Evolutionary conservation across 2,329 filamentous ascomycete genomes (phyloP), one percentile per base, ranked within the genome.

Genomic region (Zymoseptoria tritici): DNA sequence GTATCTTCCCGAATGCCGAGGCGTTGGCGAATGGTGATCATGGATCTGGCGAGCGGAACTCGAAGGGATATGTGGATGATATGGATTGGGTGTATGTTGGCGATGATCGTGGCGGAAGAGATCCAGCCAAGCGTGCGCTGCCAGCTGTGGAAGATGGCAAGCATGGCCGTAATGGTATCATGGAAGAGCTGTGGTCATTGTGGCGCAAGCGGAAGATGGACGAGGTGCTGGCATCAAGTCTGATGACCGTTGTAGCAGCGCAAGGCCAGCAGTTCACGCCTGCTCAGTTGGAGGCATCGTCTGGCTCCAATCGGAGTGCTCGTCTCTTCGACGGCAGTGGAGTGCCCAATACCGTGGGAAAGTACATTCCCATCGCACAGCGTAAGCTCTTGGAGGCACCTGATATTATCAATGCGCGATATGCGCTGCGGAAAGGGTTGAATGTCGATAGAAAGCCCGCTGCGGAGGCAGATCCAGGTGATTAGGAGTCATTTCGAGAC

Each of bases 151-250:
- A 77, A 9, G 79, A 81, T 60, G 76, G 81, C 64, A 87, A 88
- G 72, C 87, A 85, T 68, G 88, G 87, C 0, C 73, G 81, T 56
- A 79, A 81, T 63, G 85, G 87, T 26, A 78, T 93, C 42, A 81
- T 91, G 64, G 87, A 91, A 65, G 83, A 86, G 60, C 73, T 95
- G 54, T 99, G 94, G 94, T 80, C 82, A 62, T 77, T 85, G 21
- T 99, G 94, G 93, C 84, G 90, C 61, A 84, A 86, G 70, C 81
- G 83, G 57, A 96, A 96, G 79, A 89, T 97, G 66, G 91, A 97
- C 69, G 94, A 97, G 79, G 78, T 96, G 56, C 79, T 99, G 58
- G 85, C 90, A 0, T 86, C 83, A 60, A 83, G 85, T 66, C 77
- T 99, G 55, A 78, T 97, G 61, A 84, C 89, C 68, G 75, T 87